phyloP scores from a whole-genome alignment of 768 basidiomycete species.

The Kwoniella sp. region DNA sequence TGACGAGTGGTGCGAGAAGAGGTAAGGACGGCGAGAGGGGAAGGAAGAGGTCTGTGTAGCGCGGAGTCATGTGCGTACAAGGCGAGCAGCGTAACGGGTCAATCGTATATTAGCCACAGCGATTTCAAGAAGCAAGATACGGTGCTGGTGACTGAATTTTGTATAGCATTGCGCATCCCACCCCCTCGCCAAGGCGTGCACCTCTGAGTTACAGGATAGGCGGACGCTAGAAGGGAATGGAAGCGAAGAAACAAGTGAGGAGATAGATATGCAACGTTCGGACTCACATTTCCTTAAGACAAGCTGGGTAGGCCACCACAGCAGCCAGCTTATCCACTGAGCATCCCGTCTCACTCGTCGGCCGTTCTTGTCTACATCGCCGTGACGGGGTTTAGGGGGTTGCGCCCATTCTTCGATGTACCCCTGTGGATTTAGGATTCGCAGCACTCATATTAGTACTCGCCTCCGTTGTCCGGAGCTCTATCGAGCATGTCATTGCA shows the following conservation, averaged over 20 bases:
- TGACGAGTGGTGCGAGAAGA: slow-evolving; percentile 55
- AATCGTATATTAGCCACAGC: neutral
- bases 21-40: slow-evolving; percentile 55
- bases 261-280: too few species aligned
- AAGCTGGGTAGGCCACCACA: slow-evolving; percentile 55
- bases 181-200: too few species aligned
- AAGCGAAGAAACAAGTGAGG: neutral
- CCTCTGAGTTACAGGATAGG: too few species aligned
- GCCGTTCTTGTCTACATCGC: slow-evolving; percentile 30
- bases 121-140: too few species aligned
- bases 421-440: too few species aligned
- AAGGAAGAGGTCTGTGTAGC: slow-evolving; percentile 46
- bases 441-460: neutral
- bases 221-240: neutral
- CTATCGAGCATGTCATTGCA: neutral
- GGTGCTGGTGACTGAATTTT: too few species aligned
- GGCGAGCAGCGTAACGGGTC: neutral
- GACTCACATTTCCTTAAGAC: slow-evolving; percentile 53
- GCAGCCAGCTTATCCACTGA: slow-evolving; percentile 47
- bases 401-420: slow-evolving; percentile 56
- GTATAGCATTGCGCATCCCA: too few species aligned
- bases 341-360: slow-evolving; percentile 36
- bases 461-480: neutral
- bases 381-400: slow-evolving; percentile 34
- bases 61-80: too few species aligned